Evolutionary conservation across 2,329 filamentous ascomycete species (phyloP), one percentile per base, ranked within the genome.

Genomic region (Didymella glomerata): DNA sequence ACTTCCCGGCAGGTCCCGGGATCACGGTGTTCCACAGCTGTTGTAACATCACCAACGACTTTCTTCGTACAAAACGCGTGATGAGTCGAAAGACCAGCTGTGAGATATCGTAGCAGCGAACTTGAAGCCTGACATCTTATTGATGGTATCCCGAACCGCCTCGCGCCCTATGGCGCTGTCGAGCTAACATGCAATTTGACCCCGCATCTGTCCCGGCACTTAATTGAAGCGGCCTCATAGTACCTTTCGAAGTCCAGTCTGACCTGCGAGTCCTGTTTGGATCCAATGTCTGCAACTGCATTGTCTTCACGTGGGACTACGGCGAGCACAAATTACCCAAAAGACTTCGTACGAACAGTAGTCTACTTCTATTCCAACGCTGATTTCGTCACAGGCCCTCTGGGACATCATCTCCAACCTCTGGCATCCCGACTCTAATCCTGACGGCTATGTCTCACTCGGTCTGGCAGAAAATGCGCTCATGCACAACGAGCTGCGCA

Each of bases 391-490:
- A 13, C 22, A 57, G 54, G 54, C 48, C 14, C 42, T 52, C 4
- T 64, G 62, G 59, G 75, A 81, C 11, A 75, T 85, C 38, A 68
- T 84, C 40, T 67, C 71, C 8, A 76, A 85, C 60, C 68, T 79
- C 6, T 85, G 78, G 75, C 64, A 82, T 52, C 76, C 78, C 0
- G 47, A 66, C 3, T 63, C 69, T 3, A 82, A 82, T 50, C 78
- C 80, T 0, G 63, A 71, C 14, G 83, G 83, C 25, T 83, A 80
- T 59, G 71, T 84, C 30, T 84, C 79, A 57, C 76, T 86, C 0
- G 83, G 83, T 1, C 75, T 85, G 1, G 83, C 84, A 6, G 84
- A 85, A 67, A 85, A 85, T 65, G 69, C 72, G 0, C 77, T 85
- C 41, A 84, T 85, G 82, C 83, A 85, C 54, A 65, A 77, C 18